These are phyloP conservation scores for Margaritispora aquatica DNA, from an alignment of 495 filamentous ascomycete species.

Conservation along the genomic window DNA sequence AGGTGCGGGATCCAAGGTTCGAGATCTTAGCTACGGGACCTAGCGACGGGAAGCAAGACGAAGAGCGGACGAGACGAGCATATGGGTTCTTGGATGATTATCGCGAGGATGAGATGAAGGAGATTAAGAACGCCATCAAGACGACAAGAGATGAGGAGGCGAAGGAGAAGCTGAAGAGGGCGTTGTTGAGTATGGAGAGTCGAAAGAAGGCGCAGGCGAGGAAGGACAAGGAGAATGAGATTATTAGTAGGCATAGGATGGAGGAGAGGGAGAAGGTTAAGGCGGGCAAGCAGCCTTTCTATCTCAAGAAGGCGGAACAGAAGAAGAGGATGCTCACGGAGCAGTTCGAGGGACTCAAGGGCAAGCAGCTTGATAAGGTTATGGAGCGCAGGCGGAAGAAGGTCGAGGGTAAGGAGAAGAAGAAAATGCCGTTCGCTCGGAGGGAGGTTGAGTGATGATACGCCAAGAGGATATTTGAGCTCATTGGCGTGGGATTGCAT, in stretches of 20 bases:
- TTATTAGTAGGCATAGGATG: constrained; percentile 67
- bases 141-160: constrained; percentile 56
- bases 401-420: constrained; percentile 71
- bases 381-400: constrained; percentile 85
- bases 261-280: constrained; percentile 76
- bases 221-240: constrained; percentile 57
- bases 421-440: constrained; percentile 64
- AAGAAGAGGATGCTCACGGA: constrained; percentile 78
- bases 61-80: constrained; percentile 50
- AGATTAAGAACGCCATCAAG: constrained; percentile 57
- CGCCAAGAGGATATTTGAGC: not conserved
- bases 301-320: constrained; percentile 81
- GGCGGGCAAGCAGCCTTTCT: constrained; percentile 90
- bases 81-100: constrained; percentile 89
- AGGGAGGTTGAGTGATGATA: constrained; percentile 32
- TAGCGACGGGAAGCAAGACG: constrained; percentile 38
- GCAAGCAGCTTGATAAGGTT: constrained; percentile 69
- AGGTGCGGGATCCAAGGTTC: constrained; percentile 83
- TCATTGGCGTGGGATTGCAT: no score
- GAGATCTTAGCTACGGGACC: constrained; percentile 35
- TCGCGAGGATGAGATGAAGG: constrained; percentile 66
- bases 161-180: constrained; percentile 60
- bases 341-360: constrained; percentile 72
- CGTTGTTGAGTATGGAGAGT: constrained; percentile 62
- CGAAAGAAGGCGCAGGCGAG: constrained; percentile 58